Conservation (phyloP, 192 early-diverging fungal genomes). For the Coemansia sp. region DNA sequence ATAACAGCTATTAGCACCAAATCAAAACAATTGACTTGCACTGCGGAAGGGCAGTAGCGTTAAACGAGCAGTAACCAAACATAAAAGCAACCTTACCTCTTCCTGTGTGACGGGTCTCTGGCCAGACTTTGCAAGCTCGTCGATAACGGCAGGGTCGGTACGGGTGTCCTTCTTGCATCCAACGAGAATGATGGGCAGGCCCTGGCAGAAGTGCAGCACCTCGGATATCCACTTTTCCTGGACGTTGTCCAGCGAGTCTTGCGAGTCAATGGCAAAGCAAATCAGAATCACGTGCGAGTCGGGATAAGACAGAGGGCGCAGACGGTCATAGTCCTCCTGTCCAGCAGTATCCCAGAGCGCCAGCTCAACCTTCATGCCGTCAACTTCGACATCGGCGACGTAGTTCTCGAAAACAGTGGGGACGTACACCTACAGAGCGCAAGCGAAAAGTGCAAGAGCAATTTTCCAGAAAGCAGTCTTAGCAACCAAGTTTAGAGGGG, state of each 20-base stretch:
- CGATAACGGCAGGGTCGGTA: conserved; percentile 12
- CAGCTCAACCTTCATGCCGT: conserved; percentile 78
- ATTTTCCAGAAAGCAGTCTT: too few species aligned
- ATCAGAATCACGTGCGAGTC: conserved; percentile 93
- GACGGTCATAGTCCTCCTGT: conserved; percentile 96
- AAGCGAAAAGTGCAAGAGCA: conserved; percentile 2
- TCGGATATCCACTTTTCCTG: conserved; percentile 50
- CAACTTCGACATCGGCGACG: conserved; percentile 84
- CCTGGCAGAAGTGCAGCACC: conserved; percentile 24
- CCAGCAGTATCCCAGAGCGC: conserved; percentile 97
- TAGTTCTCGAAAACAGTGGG: conserved; percentile 97
- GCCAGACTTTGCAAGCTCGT: conserved; percentile 54
- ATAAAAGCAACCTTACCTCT: conserved; percentile 11
- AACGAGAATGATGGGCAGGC: conserved; percentile 33
- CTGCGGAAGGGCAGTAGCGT: conserved; percentile 54
- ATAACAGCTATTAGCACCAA: not conserved
- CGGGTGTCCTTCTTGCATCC: conserved; percentile 57
- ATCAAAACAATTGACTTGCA: not conserved
- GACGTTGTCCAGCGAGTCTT: conserved; percentile 82
- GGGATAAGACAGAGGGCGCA: conserved; percentile 90
- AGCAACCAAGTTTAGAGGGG: not conserved
- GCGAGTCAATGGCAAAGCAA: conserved; percentile 87
- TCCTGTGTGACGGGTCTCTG: not conserved
- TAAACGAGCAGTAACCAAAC: conserved; percentile 60
- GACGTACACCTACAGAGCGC: conserved; percentile 58